These are phyloP conservation scores for Cephalotrichum gorgonifer DNA, from an alignment of 2,329 filamentous ascomycete species.

Conservation along the genomic window DNA sequence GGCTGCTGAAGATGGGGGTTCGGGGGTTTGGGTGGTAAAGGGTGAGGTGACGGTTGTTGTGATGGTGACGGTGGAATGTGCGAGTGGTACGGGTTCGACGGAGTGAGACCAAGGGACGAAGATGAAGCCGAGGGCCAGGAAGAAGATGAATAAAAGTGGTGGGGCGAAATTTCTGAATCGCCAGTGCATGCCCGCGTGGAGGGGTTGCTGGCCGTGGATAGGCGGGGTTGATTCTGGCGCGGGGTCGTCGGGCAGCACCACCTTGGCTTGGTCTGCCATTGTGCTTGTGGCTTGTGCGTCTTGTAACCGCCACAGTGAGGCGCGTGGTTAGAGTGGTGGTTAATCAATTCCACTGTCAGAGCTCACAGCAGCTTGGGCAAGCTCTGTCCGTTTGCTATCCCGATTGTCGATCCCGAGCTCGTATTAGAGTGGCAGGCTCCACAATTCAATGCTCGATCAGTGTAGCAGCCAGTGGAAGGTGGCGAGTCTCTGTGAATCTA, in stretches of 20 bases:
- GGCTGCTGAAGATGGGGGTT: not conserved
- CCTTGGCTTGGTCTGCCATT: not conserved
- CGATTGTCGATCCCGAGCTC: no score
- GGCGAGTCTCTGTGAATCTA: no score
- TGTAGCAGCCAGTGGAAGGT: no score
- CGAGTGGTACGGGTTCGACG: not conserved
- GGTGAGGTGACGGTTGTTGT: not conserved
- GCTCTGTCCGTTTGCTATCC: not conserved
- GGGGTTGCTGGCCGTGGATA: not conserved
- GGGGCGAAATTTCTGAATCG: conserved; percentile 4
- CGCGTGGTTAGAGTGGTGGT: no score
- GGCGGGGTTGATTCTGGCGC: not conserved
- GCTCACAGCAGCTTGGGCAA: not conserved
- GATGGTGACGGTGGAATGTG: not conserved
- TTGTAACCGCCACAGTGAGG: not conserved
- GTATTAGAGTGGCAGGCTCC: no score
- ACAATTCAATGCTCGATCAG: no score
- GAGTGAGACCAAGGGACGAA: not conserved
- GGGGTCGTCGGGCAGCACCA: not conserved
- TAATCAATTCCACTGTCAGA: no score
- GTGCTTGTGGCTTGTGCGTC: not conserved
- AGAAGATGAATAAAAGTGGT: conserved; percentile 1
- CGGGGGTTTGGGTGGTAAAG: not conserved
- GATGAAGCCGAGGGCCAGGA: conserved; percentile 1
- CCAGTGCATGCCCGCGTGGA: not conserved